Conservation (phyloP, 768 basidiomycete genomes). For the Pulveroboletus ravenelii region DNA sequence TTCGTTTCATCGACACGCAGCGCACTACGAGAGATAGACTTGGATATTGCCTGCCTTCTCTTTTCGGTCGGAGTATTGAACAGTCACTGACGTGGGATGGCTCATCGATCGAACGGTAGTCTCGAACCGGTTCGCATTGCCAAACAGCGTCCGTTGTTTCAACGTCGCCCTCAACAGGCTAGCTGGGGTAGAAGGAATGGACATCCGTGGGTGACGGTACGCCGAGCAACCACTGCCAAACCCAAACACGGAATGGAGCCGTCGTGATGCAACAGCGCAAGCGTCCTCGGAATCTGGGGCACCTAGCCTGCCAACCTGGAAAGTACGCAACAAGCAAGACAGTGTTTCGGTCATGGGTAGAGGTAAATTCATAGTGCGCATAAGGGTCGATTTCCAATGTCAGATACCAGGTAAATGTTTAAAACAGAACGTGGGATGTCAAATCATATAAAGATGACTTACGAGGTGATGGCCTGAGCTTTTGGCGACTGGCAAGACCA, state of each 20-base stretch:
- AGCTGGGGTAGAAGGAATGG: constrained; percentile 10
- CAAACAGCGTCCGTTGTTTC: background rate
- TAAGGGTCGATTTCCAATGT: background rate
- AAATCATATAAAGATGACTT: constrained; percentile 5
- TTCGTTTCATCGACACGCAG: constrained; percentile 16
- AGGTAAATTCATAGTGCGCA: background rate
- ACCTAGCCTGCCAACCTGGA: background rate
- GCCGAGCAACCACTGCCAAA: too few species aligned
- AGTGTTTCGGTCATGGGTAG: constrained; percentile 1
- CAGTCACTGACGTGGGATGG: background rate
- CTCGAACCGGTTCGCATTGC: background rate
- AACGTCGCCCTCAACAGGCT: constrained; percentile 1
- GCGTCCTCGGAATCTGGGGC: constrained; percentile 17
- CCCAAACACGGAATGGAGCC: too few species aligned
- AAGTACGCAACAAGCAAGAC: constrained; percentile 1
- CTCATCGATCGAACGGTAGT: background rate
- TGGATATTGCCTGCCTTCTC: constrained; percentile 4
- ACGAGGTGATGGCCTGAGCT: constrained; percentile 8
- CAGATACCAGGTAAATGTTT: background rate
- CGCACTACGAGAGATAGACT: background rate
- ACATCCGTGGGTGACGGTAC: constrained; percentile 20
- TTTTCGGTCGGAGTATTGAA: too few species aligned
- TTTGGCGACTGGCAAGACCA: background rate
- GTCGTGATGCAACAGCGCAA: constrained; percentile 1
- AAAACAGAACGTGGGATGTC: background rate